Evolutionary conservation across 495 filamentous ascomycete genomes (phyloP).

Genomic region (Tuber magnatum): DNA sequence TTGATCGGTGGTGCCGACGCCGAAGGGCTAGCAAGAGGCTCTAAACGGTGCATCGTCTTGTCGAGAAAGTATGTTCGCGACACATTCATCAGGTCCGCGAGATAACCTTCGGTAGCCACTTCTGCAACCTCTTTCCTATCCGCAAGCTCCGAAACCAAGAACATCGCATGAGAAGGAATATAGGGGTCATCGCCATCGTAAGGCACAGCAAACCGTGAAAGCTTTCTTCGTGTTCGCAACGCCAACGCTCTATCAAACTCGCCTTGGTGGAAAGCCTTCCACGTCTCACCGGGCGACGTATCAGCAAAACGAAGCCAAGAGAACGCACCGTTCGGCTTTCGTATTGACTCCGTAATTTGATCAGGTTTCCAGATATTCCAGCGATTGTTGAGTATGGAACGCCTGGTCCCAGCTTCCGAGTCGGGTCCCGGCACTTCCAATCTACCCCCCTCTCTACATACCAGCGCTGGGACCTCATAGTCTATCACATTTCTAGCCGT

Average conservation of each 20-base stretch:
- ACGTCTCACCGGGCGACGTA: constrained; percentile 63
- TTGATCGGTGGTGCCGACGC: constrained; percentile 85
- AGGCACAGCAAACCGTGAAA: constrained; percentile 47
- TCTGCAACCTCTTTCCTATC: constrained; percentile 61
- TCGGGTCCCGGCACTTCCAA: constrained; percentile 67
- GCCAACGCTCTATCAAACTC: constrained; percentile 46
- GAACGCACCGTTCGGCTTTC: constrained; percentile 58
- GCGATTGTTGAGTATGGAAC: constrained; percentile 63
- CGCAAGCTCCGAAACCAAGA: constrained; percentile 67
- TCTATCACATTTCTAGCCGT: constrained; percentile 81
- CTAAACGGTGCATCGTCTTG: constrained; percentile 65
- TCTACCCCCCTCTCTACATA: constrained; percentile 69
- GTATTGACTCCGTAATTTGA: constrained; percentile 57
- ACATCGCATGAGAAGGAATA: constrained; percentile 64
- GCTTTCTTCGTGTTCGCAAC: constrained; percentile 21
- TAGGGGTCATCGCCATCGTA: constrained; percentile 57
- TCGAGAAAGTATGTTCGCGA: constrained; percentile 58
- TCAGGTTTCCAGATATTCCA: constrained; percentile 86
- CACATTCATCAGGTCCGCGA: constrained; percentile 73
- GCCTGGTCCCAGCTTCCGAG: constrained; percentile 71
- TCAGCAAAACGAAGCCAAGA: constrained; percentile 87
- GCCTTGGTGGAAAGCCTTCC: constrained; percentile 56
- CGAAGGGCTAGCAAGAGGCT: constrained; percentile 66
- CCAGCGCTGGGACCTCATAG: constrained; percentile 68
- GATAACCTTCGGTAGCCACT: constrained; percentile 63